phyloP scores from a whole-genome alignment of 1,139 yeast species.

The Kluyveromyces marxianus region DNA sequence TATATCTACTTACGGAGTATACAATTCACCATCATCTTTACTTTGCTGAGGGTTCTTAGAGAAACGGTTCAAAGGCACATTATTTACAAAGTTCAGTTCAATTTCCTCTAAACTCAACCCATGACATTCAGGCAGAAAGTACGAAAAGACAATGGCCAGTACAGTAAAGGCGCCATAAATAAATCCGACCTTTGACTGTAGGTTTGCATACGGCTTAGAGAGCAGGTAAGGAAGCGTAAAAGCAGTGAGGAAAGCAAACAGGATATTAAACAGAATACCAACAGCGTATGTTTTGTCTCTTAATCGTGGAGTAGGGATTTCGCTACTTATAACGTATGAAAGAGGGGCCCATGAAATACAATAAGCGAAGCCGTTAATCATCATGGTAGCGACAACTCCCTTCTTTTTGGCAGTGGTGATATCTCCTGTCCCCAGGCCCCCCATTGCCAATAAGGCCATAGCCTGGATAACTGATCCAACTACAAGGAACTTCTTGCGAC shows the following conservation, averaged over 20 bases:
- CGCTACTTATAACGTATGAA: conserved; percentile 6
- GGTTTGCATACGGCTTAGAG: conserved; percentile 4
- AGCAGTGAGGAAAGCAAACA: conserved; percentile 6
- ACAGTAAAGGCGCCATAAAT: conserved; percentile 6
- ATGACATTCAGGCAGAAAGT: neutral
- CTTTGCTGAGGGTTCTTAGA: neutral
- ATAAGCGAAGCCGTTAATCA: conserved; percentile 2
- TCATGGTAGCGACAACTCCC: conserved; percentile 5
- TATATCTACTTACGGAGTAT: neutral
- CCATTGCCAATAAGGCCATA: conserved; percentile 5
- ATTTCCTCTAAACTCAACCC: conserved; percentile 1
- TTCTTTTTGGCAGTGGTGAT: conserved; percentile 1
- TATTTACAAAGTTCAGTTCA: conserved; percentile 2
- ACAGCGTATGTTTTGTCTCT: conserved; percentile 6
- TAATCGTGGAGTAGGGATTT: conserved; percentile 4
- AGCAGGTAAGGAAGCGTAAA: conserved; percentile 6
- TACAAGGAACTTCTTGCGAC: conserved; percentile 4
- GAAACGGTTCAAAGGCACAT: conserved; percentile 2
- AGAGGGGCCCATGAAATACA: conserved; percentile 5
- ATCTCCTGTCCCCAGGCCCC: conserved; percentile 4
- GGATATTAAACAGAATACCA: conserved; percentile 6
- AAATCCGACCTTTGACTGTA: conserved; percentile 7
- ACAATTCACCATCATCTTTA: neutral
- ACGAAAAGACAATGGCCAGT: conserved; percentile 3
- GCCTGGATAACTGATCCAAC: conserved; percentile 2